Evolutionary conservation across 805 yeast genomes (phyloP).

Genomic region (Suhomyces canberraensis): DNA sequence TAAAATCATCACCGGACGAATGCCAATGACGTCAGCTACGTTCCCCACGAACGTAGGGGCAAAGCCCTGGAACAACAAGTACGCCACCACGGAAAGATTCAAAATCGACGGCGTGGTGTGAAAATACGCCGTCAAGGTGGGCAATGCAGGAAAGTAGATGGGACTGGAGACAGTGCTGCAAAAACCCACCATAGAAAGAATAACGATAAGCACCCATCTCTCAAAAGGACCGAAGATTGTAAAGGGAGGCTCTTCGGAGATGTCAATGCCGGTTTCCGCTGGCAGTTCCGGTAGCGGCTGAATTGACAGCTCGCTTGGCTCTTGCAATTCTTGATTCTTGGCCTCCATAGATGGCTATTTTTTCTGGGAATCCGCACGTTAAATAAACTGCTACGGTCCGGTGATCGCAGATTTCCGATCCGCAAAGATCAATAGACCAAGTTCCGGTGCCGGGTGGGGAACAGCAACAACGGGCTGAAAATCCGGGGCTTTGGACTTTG

Average conservation of each 20-base stretch:
- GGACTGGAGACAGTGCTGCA: slow-evolving; percentile 75
- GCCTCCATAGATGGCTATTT: too few species aligned
- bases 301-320: too few species aligned
- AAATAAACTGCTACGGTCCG: too few species aligned
- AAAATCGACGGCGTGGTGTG: slow-evolving; percentile 53
- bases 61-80: slow-evolving; percentile 72
- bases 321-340: too few species aligned
- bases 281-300: too few species aligned
- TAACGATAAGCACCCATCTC: slow-evolving; percentile 33
- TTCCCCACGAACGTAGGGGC: slow-evolving; percentile 69
- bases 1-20: slow-evolving; percentile 61
- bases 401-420: too few species aligned
- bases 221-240: slow-evolving; percentile 45
- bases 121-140: slow-evolving; percentile 54
- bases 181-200: slow-evolving; percentile 49
- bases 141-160: slow-evolving; percentile 77
- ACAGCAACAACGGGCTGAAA: too few species aligned
- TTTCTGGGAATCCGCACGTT: too few species aligned
- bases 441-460: too few species aligned
- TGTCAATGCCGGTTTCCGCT: too few species aligned
- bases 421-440: too few species aligned
- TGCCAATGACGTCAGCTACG: slow-evolving; percentile 66
- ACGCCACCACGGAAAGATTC: slow-evolving; percentile 76
- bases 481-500: too few species aligned
- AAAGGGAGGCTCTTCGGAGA: slow-evolving; percentile 22